Evolutionary conservation across 345 rosid genomes (phyloP).

Genomic region (Lepidium didymum): DNA sequence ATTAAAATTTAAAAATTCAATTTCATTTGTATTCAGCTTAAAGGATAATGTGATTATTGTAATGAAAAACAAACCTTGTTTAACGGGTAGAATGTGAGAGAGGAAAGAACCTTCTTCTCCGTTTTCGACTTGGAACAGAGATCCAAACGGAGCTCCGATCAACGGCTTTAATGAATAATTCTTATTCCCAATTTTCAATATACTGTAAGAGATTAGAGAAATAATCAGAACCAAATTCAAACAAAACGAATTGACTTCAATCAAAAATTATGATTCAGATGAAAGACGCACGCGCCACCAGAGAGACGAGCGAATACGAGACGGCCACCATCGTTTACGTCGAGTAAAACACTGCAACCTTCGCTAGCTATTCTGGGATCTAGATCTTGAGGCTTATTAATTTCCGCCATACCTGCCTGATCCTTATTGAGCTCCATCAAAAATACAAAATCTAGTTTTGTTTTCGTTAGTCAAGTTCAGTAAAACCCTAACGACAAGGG

Average conservation of each 20-base stretch:
- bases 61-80: constrained; percentile 40
- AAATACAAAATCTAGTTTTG: not conserved
- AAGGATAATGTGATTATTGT: not conserved
- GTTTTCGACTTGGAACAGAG: constrained; percentile 66
- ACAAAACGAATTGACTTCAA: not conserved
- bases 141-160: constrained; percentile 83
- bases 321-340: constrained; percentile 94
- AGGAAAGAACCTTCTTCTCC: constrained; percentile 53
- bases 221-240: not conserved
- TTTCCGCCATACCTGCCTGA: constrained; percentile 12
- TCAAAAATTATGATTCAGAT: not conserved
- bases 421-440: constrained; percentile 13
- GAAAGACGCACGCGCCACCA: constrained; percentile 57
- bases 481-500: constrained; percentile 22
- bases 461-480: not conserved
- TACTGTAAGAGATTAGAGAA: constrained; percentile 27
- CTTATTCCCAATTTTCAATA: constrained; percentile 65
- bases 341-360: constrained; percentile 92
- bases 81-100: constrained; percentile 41
- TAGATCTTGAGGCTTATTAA: constrained; percentile 11
- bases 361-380: constrained; percentile 68
- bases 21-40: not conserved
- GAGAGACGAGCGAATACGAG: constrained; percentile 88
- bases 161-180: constrained; percentile 59
- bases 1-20: not conserved